Conservation (phyloP, 805 yeast species). For the baker's yeast (Saccharomyces cerevisiae) region DNA sequence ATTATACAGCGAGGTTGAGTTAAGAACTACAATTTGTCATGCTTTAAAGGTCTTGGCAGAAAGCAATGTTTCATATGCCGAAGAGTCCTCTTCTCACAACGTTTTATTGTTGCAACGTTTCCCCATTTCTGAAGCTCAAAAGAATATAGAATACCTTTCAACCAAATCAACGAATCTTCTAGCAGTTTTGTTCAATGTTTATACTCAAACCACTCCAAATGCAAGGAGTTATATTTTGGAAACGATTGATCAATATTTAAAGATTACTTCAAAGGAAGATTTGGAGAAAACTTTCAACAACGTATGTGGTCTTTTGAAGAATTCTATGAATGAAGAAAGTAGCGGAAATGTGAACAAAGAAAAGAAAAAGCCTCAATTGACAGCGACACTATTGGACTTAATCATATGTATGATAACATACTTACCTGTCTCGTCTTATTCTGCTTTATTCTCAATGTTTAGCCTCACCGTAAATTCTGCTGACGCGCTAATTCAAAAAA, state of each 20-base stretch:
- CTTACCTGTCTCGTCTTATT: conserved; percentile 62
- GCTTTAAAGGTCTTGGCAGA: conserved; percentile 71
- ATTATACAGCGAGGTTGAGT: conserved; percentile 63
- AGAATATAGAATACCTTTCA: conserved; percentile 55
- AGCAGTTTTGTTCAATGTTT: conserved; percentile 85
- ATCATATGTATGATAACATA: conserved; percentile 80
- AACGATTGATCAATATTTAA: conserved; percentile 72
- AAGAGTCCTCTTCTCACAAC: conserved; percentile 51
- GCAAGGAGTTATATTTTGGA: conserved; percentile 79
- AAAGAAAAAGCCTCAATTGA: conserved; percentile 36
- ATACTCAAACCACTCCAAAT: conserved; percentile 79
- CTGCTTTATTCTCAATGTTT: conserved; percentile 72
- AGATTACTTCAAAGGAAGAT: conserved; percentile 59
- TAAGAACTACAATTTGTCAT: conserved; percentile 78
- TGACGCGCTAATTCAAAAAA: conserved; percentile 72
- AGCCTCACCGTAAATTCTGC: conserved; percentile 51
- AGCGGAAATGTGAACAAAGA: conserved; percentile 12
- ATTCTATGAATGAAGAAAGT: conserved; percentile 57
- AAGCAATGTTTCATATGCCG: conserved; percentile 49
- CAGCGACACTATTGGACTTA: conserved; percentile 86
- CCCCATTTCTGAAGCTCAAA: conserved; percentile 45
- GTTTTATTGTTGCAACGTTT: conserved; percentile 52
- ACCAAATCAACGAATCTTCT: conserved; percentile 64
- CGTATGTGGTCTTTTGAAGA: conserved; percentile 70
- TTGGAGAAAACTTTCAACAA: conserved; percentile 72